Conservation (phyloP, 2,329 filamentous ascomycete species). For the Cladorrhinum sp. region DNA sequence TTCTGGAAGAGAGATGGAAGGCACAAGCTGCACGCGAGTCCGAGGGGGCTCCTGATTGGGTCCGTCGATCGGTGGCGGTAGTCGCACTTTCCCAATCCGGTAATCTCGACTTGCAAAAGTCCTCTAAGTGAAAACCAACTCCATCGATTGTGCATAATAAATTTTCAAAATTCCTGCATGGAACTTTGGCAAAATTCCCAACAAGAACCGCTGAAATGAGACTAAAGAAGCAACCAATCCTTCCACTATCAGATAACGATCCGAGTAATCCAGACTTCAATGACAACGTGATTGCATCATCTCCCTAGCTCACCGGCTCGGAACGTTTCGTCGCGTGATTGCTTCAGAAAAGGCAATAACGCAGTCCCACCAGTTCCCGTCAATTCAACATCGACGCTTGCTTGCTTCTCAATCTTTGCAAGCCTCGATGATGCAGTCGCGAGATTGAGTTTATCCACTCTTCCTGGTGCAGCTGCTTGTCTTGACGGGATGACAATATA, state of each 20-base stretch:
- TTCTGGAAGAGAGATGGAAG: not conserved
- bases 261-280: not conserved
- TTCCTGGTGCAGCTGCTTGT: slow-evolving; percentile 29
- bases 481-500: slow-evolving; percentile 83
- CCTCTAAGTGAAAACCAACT: no score
- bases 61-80: not conserved
- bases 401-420: not conserved
- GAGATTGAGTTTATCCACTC: slow-evolving; percentile 37
- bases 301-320: slow-evolving; percentile 32
- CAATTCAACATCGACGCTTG: slow-evolving; percentile 43
- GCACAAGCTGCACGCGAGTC: not conserved
- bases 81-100: not conserved
- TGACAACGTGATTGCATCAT: not conserved
- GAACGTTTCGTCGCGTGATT: slow-evolving; percentile 78
- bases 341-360: slow-evolving; percentile 84
- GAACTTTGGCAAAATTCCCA: no score
- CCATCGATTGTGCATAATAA: no score
- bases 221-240: no score
- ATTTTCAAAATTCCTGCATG: no score
- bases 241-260: not conserved
- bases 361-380: slow-evolving; percentile 85
- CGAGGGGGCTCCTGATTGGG: not conserved
- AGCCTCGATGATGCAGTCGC: slow-evolving; percentile 42
- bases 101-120: not conserved
- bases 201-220: no score